Evolutionary conservation across 2,329 filamentous ascomycete genomes (phyloP), one percentile per base, ranked within the genome.

Genomic region (Cladobotryum mycophilum): DNA sequence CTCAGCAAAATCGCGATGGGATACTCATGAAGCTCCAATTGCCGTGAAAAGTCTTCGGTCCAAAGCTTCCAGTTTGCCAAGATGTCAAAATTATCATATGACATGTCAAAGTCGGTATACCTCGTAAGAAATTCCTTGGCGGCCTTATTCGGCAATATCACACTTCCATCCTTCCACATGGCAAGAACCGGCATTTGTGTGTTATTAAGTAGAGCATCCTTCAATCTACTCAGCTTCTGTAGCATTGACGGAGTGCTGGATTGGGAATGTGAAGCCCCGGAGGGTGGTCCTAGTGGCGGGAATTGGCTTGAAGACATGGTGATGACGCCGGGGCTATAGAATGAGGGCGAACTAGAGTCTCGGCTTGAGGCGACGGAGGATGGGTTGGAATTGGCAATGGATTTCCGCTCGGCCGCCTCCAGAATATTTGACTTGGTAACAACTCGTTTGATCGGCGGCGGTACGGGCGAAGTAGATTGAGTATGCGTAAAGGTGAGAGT

Each of bases 121-220:
- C 68, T 64, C 20, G 70, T 61, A 53, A 82, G 74, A n/a, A 85
- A 65, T 4, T 69, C 65, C 12, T 77, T 70, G 12, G 79, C 79
- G 4, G 85, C 85, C 57, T 78, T 80, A 60, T 92, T 92, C 4
- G 86, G 84, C 41, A 89, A 82, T 0, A 81, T 83, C 43, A 89
- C 82, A 44, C 80, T 85, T 48, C 85, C 81, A 56, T 92, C 88
- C 61, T 84, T 86, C 88, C 88, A 91, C 82, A 90, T 87, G 20
- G 85, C 84, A 41, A 90, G 72, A 18, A 89, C 84, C 0, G 88
- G 87, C 62, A 88, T 82, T 54, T 82, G 79, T 22, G 88, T 87
- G 37, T 82, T 87, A 61, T 89, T 86, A 6, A 92, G 70, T 17
- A 91, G 74, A 1, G 86, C 86, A 62, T 91, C 86, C 64, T 90